A percentile compares a stretch with the other conserved stretches of the same genome.
These are phyloP conservation scores for Harringtonia lauricola DNA, from an alignment of 2,329 filamentous ascomycete species.

Conservation along the genomic window DNA sequence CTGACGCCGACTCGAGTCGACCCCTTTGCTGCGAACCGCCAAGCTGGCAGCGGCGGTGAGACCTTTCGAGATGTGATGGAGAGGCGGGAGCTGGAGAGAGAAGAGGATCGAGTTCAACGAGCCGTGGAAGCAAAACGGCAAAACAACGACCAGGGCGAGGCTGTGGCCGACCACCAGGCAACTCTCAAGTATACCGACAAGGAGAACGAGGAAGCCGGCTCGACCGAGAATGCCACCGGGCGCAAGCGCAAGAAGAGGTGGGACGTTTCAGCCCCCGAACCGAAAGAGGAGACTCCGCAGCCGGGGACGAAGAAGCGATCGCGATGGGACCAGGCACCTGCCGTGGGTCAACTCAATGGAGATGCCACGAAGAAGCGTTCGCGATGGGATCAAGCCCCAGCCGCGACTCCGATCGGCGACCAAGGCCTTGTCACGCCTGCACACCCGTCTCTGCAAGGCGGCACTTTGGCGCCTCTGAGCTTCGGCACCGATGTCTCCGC, in stretches of 20 bases:
- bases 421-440: slow-evolving; percentile 68
- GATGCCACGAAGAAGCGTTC: slow-evolving; percentile 65
- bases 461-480: slow-evolving; percentile 35
- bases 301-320: slow-evolving; percentile 64
- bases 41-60: slow-evolving; percentile 61
- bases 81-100: slow-evolving; percentile 77
- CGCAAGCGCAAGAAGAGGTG: slow-evolving; percentile 91
- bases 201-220: slow-evolving; percentile 60
- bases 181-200: slow-evolving; percentile 63
- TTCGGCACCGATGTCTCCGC: slow-evolving; percentile 75
- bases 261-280: slow-evolving; percentile 58
- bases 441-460: slow-evolving; percentile 53
- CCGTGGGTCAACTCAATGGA: slow-evolving; percentile 37
- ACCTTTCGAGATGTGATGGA: slow-evolving; percentile 91
- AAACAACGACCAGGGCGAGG: slow-evolving; percentile 41
- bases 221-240: slow-evolving; percentile 51
- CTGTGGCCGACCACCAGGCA: slow-evolving; percentile 57
- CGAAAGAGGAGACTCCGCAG: slow-evolving; percentile 26
- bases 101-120: slow-evolving; percentile 77
- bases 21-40: slow-evolving; percentile 67
- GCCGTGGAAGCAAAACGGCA: slow-evolving; percentile 66
- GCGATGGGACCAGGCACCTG: slow-evolving; percentile 77
- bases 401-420: slow-evolving; percentile 61
- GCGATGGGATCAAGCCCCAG: slow-evolving; percentile 82
- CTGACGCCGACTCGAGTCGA: slow-evolving; percentile 80